phyloP scores from a whole-genome alignment of 768 basidiomycete genomes.

The Sporobolomyces pararoseus region DNA sequence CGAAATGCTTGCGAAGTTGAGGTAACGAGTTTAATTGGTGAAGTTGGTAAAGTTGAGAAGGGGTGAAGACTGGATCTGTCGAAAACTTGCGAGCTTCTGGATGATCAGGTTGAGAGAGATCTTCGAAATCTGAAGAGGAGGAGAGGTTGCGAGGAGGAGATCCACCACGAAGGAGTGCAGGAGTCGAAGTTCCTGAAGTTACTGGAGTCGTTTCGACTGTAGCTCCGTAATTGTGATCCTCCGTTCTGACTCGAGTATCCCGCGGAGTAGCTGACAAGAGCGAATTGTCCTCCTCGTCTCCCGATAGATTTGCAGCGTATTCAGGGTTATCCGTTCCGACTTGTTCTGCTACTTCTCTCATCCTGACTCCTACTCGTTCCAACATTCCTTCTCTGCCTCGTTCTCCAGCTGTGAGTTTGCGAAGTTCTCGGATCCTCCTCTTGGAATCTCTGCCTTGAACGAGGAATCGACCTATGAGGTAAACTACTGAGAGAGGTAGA shows the following conservation, averaged over 20 bases:
- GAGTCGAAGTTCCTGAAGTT: neutral
- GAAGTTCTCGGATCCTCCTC: slow-evolving; percentile 60
- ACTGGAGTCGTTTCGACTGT: neutral
- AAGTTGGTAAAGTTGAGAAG: slow-evolving; percentile 23
- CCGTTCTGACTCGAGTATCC: neutral
- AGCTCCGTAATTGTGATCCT: slow-evolving; percentile 2
- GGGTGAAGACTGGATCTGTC: slow-evolving; percentile 29
- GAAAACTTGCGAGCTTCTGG: slow-evolving; percentile 1
- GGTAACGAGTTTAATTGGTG: slow-evolving; percentile 35
- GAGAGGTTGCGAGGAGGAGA: neutral
- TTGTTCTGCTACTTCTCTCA: slow-evolving; percentile 31
- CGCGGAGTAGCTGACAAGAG: neutral
- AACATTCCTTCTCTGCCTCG: slow-evolving; percentile 34
- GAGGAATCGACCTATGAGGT: slow-evolving; percentile 56
- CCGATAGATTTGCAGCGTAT: slow-evolving; percentile 12
- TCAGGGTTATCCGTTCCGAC: slow-evolving; percentile 35
- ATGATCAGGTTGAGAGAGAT: neutral
- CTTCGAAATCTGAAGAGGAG: neutral
- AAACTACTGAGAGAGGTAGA: slow-evolving; percentile 33
- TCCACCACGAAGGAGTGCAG: slow-evolving; percentile 2
- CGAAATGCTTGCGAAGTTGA: slow-evolving; percentile 31
- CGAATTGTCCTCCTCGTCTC: slow-evolving; percentile 4
- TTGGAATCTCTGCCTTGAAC: slow-evolving; percentile 62
- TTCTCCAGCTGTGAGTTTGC: slow-evolving; percentile 1
- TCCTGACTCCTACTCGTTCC: slow-evolving; percentile 27